phyloP scores from a whole-genome alignment of 179 eudicot genomes.

The Beta corolliflora region DNA sequence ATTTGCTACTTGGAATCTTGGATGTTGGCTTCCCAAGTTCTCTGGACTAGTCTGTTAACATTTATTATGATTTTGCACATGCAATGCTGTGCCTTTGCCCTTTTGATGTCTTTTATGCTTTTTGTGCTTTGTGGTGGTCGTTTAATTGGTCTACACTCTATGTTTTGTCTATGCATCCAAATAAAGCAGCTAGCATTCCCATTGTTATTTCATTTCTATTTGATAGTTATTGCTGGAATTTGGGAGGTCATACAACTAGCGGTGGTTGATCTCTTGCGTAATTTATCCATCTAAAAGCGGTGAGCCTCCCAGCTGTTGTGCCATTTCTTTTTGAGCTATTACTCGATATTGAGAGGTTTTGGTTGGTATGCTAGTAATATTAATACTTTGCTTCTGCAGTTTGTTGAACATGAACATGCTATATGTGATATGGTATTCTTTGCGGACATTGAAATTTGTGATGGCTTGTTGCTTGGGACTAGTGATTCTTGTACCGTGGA shows the following conservation, averaged over 20 bases:
- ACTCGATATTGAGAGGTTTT: neutral
- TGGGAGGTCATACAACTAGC: slow-evolving; percentile 6
- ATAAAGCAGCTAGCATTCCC: neutral
- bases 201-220: slow-evolving; percentile 11
- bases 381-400: neutral
- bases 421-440: neutral
- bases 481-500: neutral
- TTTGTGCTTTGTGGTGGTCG: slow-evolving; percentile 17
- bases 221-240: slow-evolving; percentile 7
- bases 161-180: slow-evolving; percentile 15
- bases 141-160: slow-evolving; percentile 6
- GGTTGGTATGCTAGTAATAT: neutral
- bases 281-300: neutral
- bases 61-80: neutral
- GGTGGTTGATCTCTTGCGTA: slow-evolving; percentile 16
- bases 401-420: neutral
- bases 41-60: neutral
- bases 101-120: neutral
- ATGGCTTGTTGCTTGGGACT: neutral
- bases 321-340: slow-evolving; percentile 12
- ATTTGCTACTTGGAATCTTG: neutral
- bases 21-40: neutral
- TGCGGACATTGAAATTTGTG: neutral
- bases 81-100: neutral
- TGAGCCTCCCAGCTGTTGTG: slow-evolving; percentile 15